phyloP scores from a whole-genome alignment of 148 eudicot species.

The Vaccinium darrowii region DNA sequence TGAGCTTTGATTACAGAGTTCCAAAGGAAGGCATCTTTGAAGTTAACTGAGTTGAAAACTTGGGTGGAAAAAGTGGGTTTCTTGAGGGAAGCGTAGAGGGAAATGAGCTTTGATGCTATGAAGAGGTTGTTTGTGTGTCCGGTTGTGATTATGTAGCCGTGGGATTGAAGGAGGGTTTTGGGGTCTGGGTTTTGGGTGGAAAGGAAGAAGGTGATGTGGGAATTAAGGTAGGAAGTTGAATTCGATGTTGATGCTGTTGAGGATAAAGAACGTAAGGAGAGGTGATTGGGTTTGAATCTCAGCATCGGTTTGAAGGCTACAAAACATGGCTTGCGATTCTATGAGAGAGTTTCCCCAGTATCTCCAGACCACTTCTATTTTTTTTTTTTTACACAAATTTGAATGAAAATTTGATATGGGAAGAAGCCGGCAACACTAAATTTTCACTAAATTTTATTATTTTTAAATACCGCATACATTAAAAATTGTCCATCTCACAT shows the following conservation, averaged over 20 bases:
- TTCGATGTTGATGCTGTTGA: slow-evolving; percentile 17
- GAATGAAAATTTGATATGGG: too few species aligned
- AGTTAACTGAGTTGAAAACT: slow-evolving; percentile 43
- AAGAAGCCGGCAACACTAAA: too few species aligned
- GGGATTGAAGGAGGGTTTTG: slow-evolving; percentile 40
- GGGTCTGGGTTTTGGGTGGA: slow-evolving; percentile 23
- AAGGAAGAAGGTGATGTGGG: slow-evolving; percentile 39
- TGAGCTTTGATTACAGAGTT: slow-evolving; percentile 65
- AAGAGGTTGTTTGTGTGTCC: slow-evolving; percentile 51
- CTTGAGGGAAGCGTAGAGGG: slow-evolving; percentile 39
- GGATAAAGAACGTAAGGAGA: slow-evolving; percentile 25
- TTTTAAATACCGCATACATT: too few species aligned
- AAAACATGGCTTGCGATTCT: too few species aligned
- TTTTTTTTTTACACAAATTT: too few species aligned
- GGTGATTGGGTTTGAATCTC: slow-evolving; percentile 23
- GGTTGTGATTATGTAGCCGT: slow-evolving; percentile 50
- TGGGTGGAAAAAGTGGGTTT: slow-evolving; percentile 36
- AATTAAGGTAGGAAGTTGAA: slow-evolving; percentile 25
- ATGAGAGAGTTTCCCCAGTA: too few species aligned
- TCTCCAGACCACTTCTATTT: too few species aligned
- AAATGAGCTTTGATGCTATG: slow-evolving; percentile 69
- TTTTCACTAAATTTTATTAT: too few species aligned
- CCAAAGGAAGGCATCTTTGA: slow-evolving; percentile 62
- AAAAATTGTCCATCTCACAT: too few species aligned
- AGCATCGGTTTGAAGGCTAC: slow-evolving; percentile 23